Percentiles rank a stretch among this genome's conserved stretches.
Conservation (phyloP, 1,284 basidiomycete genomes). For the Trametes polyzona region DNA sequence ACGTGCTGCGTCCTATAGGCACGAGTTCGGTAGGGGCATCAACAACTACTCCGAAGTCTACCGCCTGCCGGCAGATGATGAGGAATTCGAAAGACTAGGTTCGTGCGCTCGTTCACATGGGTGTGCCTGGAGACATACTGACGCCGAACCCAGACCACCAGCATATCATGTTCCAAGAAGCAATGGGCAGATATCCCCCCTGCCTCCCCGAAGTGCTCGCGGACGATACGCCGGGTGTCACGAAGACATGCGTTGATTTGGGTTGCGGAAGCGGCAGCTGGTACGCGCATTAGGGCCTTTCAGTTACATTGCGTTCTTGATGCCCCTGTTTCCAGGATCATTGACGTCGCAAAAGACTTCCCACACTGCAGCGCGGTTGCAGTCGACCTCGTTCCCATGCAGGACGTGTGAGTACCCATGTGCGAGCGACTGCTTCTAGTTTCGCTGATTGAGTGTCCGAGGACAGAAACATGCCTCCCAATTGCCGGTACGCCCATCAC, state of each 20-base stretch:
- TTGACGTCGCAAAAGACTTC: slow-evolving; percentile 73
- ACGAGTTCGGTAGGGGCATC: slow-evolving; percentile 69
- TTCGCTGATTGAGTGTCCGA: slow-evolving; percentile 12
- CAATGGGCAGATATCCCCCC: slow-evolving; percentile 69
- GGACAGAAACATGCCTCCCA: slow-evolving; percentile 62
- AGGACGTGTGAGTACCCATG: slow-evolving; percentile 54
- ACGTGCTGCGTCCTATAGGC: slow-evolving; percentile 57
- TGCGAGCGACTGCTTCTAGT: neutral
- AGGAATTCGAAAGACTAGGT: slow-evolving; percentile 73
- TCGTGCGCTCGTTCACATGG: slow-evolving; percentile 27
- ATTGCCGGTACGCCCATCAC: slow-evolving; percentile 62
- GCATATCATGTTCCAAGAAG: slow-evolving; percentile 61
- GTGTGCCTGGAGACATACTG: slow-evolving; percentile 1
- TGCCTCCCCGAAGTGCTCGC: slow-evolving; percentile 58
- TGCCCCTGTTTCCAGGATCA: slow-evolving; percentile 55
- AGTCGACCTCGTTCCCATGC: slow-evolving; percentile 79
- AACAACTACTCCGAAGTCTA: slow-evolving; percentile 82
- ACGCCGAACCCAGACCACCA: slow-evolving; percentile 56
- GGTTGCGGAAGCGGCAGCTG: slow-evolving; percentile 80
- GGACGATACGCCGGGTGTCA: slow-evolving; percentile 57
- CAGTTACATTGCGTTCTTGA: slow-evolving; percentile 2
- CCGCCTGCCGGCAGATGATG: slow-evolving; percentile 73
- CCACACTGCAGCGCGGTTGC: slow-evolving; percentile 69
- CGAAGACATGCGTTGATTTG: slow-evolving; percentile 71
- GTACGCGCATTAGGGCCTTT: slow-evolving; percentile 42